Percentiles rank a stretch among this genome's conserved stretches.
Evolutionary conservation across 2,329 filamentous ascomycete species (phyloP).

Genomic region (Aureobasidium uvarum): DNA sequence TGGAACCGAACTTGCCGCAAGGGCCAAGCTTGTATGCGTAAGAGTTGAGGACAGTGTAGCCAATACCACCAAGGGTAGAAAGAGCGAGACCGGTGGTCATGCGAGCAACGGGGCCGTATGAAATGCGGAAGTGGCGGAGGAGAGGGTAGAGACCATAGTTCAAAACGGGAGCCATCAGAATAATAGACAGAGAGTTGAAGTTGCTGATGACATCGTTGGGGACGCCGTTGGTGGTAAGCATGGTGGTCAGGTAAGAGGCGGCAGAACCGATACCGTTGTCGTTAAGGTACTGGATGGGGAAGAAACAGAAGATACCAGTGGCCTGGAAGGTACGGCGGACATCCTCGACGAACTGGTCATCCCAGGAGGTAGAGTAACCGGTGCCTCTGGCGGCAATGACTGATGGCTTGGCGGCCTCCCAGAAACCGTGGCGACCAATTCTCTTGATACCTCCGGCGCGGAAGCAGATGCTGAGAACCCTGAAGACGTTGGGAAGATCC

Average conservation of each 20-base stretch:
- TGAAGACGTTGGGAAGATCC: conserved; percentile 33
- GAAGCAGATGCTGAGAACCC: conserved; percentile 31
- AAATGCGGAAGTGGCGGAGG: conserved; percentile 43
- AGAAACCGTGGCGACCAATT: conserved; percentile 31
- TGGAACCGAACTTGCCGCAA: conserved; percentile 44
- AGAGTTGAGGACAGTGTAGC: conserved; percentile 45
- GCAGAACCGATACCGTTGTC: conserved; percentile 38
- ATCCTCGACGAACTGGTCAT: conserved; percentile 68
- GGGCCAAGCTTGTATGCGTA: conserved; percentile 49
- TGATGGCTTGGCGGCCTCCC: conserved; percentile 35
- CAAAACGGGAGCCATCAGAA: conserved; percentile 45
- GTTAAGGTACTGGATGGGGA: conserved; percentile 45
- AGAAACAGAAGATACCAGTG: conserved; percentile 64
- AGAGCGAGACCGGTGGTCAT: conserved; percentile 51
- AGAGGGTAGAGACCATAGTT: conserved; percentile 48
- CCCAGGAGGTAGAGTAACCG: conserved; percentile 49
- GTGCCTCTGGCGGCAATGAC: conserved; percentile 33
- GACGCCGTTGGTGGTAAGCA: conserved; percentile 39
- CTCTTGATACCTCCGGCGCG: conserved; percentile 29
- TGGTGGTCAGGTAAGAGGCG: conserved; percentile 33
- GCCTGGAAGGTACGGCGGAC: conserved; percentile 63
- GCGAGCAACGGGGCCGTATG: conserved; percentile 51
- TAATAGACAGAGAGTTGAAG: conserved; percentile 48
- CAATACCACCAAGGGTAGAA: conserved; percentile 48
- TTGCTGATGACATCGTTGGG: conserved; percentile 51